phyloP scores from a whole-genome alignment of 2,329 filamentous ascomycete genomes.

The Exophiala aquamarina region DNA sequence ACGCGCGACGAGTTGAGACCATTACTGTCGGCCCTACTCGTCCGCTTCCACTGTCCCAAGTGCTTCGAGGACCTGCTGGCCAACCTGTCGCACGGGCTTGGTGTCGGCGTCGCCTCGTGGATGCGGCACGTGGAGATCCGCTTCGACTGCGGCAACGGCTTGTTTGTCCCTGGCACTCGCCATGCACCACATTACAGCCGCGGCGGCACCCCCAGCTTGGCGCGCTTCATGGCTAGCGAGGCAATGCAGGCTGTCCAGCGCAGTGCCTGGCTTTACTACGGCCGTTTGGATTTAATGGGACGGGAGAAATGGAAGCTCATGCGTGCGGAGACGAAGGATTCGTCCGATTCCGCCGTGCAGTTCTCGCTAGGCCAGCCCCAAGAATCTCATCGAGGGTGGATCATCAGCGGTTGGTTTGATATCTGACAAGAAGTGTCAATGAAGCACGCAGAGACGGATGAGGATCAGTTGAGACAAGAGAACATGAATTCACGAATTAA shows the following conservation, averaged over 20 bases:
- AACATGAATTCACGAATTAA: too few species aligned
- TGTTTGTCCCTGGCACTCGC: background rate
- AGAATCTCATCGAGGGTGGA: too few species aligned
- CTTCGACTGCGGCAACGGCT: slow-evolving; percentile 1
- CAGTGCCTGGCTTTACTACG: slow-evolving; percentile 14
- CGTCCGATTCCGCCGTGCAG: too few species aligned
- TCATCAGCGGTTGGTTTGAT: slow-evolving; percentile 14
- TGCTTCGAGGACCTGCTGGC: slow-evolving; percentile 16
- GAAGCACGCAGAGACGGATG: too few species aligned
- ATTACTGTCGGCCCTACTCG: slow-evolving; percentile 6
- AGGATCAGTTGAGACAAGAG: too few species aligned
- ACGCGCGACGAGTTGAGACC: slow-evolving; percentile 8
- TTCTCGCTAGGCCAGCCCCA: too few species aligned
- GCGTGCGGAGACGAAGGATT: too few species aligned
- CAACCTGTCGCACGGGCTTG: slow-evolving; percentile 19
- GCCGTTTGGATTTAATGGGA: slow-evolving; percentile 9
- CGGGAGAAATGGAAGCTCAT: slow-evolving; percentile 17
- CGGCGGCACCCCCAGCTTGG: slow-evolving; percentile 1
- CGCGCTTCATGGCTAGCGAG: slow-evolving; percentile 6
- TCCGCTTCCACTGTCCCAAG: slow-evolving; percentile 18
- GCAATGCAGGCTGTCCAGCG: slow-evolving; percentile 7
- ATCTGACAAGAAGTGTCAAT: background rate
- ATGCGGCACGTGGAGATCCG: slow-evolving; percentile 17
- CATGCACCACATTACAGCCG: too few species aligned
- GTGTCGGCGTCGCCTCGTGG: slow-evolving; percentile 19